These are phyloP conservation scores for Passiflora organensis DNA, from an alignment of 345 rosid species.

Conservation along the genomic window DNA sequence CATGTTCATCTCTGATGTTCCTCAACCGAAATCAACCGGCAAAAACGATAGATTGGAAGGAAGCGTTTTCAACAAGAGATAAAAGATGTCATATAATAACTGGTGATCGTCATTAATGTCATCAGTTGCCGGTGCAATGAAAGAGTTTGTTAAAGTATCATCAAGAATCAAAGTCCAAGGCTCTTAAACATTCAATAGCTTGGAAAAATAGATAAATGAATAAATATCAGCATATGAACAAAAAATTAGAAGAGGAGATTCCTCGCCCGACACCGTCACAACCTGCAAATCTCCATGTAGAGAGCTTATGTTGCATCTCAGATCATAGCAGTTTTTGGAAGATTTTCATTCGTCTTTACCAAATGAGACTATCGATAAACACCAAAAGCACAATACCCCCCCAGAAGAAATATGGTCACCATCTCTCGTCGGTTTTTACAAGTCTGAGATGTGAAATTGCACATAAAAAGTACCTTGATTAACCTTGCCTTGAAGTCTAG, in stretches of 20 bases:
- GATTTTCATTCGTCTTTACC: too few relatives aligned
- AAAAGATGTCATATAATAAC: slow-evolving; percentile 41
- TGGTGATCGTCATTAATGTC: slow-evolving; percentile 84
- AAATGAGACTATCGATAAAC: too few relatives aligned
- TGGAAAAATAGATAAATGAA: slow-evolving; percentile 6
- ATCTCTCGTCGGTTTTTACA: too few relatives aligned
- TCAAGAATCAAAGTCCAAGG: slow-evolving; percentile 78
- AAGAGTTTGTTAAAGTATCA: slow-evolving; percentile 87
- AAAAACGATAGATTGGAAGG: background rate
- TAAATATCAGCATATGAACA: background rate
- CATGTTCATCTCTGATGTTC: slow-evolving; percentile 85
- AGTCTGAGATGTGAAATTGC: background rate
- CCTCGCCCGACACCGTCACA: too few relatives aligned
- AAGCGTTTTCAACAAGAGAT: background rate
- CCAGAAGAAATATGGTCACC: too few relatives aligned
- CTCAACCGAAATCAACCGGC: slow-evolving; percentile 43
- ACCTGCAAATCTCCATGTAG: too few relatives aligned
- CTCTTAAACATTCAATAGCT: slow-evolving; percentile 66
- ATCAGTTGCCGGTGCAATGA: slow-evolving; percentile 70
- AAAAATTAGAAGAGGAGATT: background rate
- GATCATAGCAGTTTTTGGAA: too few relatives aligned
- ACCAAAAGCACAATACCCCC: too few relatives aligned
- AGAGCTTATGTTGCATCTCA: too few relatives aligned
- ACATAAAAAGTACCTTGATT: slow-evolving; percentile 44
- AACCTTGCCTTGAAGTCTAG: slow-evolving; percentile 61